Base-by-base conservation (phyloP, 2,329 filamentous ascomycete species). In the Colletotrichum eremochloae region DNA sequence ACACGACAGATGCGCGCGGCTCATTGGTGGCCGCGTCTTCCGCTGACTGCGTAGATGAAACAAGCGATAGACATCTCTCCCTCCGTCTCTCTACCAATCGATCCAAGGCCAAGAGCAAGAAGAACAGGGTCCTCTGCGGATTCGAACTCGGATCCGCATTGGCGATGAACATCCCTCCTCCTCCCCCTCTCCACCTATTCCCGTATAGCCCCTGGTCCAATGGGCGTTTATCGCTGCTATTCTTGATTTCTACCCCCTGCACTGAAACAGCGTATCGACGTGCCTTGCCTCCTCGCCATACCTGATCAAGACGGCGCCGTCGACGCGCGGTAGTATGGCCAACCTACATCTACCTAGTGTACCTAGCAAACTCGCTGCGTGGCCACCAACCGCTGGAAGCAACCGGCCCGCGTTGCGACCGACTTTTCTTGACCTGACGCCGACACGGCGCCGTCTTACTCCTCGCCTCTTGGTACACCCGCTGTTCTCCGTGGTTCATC, bases 371-470 rank as follows among this genome's bases (percentile, higher is more conserved):
- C 57, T 50, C 63, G 55, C 63, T 57, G 64, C 64, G 57, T 67
- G 50, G 50, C 44, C 36, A 3, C 53, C 64, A 60, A 58, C 38
- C 40, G 63, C 24, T 63, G 65, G 18, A 31, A 55, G 46, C 48
- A 66, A 40, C 57, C 66, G 69, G 66, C 66, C 66, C 66, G 66
- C 66, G 69, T 72, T 33, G 60, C 58, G 69, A 63, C 69, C 60
- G 46, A 58, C 46, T 44, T 53, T 24, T 31, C 18, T 55, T 55
- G 52, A 72, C 58, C 69, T 68, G 65, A 58, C 58, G 60, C 65
- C 66, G 65, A 64, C 40, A 52, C 68, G 64, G 64, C 68, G 68
- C 61, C 60, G 44, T 36, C 33, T 42, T 53, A n/a, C n/a, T 20
- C 46, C 44, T 63, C 58, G 52, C 29, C 67, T 66, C 50, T 20